These are phyloP conservation scores for Metschnikowia continentalis DNA, from an alignment of 805 yeast genomes.

Conservation along the genomic window DNA sequence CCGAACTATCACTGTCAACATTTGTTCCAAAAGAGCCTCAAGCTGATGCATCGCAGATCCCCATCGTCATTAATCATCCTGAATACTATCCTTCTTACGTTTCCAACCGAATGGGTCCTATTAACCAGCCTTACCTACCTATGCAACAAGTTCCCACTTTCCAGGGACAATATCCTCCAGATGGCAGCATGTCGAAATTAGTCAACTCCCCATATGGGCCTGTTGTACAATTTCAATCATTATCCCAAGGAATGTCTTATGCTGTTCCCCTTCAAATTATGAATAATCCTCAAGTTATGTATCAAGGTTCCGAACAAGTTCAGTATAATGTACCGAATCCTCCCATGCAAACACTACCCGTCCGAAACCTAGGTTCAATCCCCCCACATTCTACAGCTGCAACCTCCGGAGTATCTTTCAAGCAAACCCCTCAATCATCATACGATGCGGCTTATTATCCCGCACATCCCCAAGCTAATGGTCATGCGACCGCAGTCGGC, in stretches of 20 bases:
- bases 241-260: neutral
- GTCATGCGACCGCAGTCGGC: neutral
- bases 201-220: slow-evolving; percentile 7
- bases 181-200: neutral
- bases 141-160: neutral
- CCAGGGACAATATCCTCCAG: neutral
- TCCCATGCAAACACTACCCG: neutral
- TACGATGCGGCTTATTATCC: neutral
- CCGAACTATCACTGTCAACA: neutral
- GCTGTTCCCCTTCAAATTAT: slow-evolving; percentile 1
- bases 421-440: neutral
- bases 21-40: neutral
- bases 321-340: neutral
- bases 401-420: neutral
- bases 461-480: neutral
- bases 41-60: neutral
- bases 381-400: neutral
- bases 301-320: neutral
- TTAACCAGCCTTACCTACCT: neutral
- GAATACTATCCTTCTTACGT: slow-evolving; percentile 4
- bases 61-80: neutral
- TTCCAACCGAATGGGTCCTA: neutral
- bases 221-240: slow-evolving; percentile 6
- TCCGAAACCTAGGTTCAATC: neutral
- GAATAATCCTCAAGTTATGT: slow-evolving; percentile 1